Evolutionary conservation across 371 early-diverging fungal species (phyloP).

Genomic region (Mortierella sp.): DNA sequence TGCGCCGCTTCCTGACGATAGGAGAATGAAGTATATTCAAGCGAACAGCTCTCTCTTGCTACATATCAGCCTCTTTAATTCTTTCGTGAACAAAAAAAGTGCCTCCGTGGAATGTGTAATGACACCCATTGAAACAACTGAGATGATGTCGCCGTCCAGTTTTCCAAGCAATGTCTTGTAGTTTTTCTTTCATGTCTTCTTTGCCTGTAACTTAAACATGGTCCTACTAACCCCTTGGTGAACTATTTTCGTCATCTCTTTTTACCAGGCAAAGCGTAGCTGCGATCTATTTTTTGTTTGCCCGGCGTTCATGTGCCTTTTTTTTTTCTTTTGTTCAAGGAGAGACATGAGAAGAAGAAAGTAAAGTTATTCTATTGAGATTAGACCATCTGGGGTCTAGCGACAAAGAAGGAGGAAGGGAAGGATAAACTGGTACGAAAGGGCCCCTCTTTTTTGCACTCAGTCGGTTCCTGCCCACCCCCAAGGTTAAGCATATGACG

Average conservation of each 20-base stretch:
- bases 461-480: background rate
- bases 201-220: background rate
- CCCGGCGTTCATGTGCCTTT: background rate
- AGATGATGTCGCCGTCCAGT: background rate
- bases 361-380: constrained; percentile 5
- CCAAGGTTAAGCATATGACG: no score
- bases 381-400: background rate
- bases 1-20: background rate
- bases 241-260: no score
- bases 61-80: background rate
- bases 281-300: background rate
- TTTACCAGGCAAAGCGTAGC: background rate
- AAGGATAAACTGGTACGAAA: background rate
- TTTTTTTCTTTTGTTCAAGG: background rate
- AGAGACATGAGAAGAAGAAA: background rate
- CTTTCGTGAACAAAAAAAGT: background rate
- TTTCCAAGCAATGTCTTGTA: background rate
- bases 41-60: background rate
- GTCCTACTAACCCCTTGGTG: background rate
- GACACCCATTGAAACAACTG: background rate
- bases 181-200: background rate
- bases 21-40: background rate
- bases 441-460: background rate
- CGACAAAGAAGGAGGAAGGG: background rate
- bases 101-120: background rate